These are phyloP conservation scores for Eimeria praecox DNA, from an alignment of 169 alveolate species.

Conservation along the genomic window DNA sequence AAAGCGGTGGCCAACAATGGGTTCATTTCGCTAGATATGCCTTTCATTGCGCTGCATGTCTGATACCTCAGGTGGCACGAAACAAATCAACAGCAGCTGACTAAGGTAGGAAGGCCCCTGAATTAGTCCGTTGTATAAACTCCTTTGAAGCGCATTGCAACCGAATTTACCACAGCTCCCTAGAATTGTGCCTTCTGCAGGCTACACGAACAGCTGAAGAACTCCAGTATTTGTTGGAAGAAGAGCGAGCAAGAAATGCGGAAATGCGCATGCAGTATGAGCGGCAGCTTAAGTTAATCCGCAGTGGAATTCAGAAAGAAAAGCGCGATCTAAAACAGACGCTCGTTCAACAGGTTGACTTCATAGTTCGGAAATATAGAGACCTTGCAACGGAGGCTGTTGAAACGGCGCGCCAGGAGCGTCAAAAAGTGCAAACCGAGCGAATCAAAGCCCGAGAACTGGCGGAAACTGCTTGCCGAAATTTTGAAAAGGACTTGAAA, in stretches of 20 bases:
- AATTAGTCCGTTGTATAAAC: not conserved
- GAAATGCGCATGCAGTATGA: constrained; percentile 74
- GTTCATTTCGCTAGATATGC: not conserved
- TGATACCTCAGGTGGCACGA: constrained; percentile 16
- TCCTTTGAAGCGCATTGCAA: too few species aligned
- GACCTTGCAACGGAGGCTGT: constrained; percentile 75
- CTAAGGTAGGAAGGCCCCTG: constrained; percentile 8
- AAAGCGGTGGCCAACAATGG: too few species aligned
- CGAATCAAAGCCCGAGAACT: constrained; percentile 64
- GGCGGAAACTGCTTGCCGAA: constrained; percentile 74
- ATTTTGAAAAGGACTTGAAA: constrained; percentile 72
- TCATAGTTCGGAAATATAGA: constrained; percentile 71
- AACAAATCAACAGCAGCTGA: constrained; percentile 30
- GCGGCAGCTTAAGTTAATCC: constrained; percentile 56
- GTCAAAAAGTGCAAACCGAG: constrained; percentile 64
- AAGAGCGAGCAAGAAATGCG: constrained; percentile 70
- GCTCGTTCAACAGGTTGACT: constrained; percentile 65
- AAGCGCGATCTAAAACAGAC: constrained; percentile 43
- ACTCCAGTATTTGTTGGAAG: constrained; percentile 59
- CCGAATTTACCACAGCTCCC: too few species aligned
- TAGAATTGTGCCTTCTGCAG: not conserved
- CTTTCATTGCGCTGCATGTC: not conserved
- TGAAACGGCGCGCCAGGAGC: constrained; percentile 70
- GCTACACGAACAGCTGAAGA: constrained; percentile 54
- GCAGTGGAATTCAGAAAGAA: constrained; percentile 68